phyloP scores from a whole-genome alignment of 2,329 filamentous ascomycete genomes.

The Xylaria sp. region DNA sequence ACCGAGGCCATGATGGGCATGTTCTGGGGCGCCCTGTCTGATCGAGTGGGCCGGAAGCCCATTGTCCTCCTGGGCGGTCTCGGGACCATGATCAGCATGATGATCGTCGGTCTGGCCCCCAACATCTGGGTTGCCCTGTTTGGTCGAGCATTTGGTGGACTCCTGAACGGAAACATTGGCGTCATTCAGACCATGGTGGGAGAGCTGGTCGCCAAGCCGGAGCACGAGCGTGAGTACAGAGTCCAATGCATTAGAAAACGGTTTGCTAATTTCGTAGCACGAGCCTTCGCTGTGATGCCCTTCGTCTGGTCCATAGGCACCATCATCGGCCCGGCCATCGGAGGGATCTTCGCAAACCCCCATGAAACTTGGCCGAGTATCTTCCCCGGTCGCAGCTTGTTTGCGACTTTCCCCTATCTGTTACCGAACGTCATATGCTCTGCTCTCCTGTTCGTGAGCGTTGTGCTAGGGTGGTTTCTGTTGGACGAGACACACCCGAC shows the following conservation, averaged over 20 bases:
- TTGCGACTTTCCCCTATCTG: constrained; percentile 76
- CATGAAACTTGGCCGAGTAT: constrained; percentile 63
- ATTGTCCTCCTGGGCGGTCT: constrained; percentile 74
- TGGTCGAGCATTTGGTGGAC: constrained; percentile 70
- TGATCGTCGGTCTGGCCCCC: constrained; percentile 74
- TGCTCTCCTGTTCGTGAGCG: constrained; percentile 67
- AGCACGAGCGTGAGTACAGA: constrained; percentile 69
- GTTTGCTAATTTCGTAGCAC: constrained; percentile 46
- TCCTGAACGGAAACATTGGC: constrained; percentile 87
- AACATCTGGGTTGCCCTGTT: constrained; percentile 80
- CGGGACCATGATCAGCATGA: constrained; percentile 76
- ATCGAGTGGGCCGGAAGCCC: constrained; percentile 78
- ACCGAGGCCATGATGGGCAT: constrained; percentile 80
- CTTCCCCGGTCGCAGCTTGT: constrained; percentile 65
- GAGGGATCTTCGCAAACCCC: constrained; percentile 79
- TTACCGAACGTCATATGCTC: constrained; percentile 86
- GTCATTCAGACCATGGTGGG: constrained; percentile 92
- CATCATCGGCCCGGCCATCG: constrained; percentile 82
- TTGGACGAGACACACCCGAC: constrained; percentile 88
- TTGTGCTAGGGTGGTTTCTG: constrained; percentile 72
- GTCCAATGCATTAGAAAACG: background rate
- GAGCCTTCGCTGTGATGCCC: constrained; percentile 86
- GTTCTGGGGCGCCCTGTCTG: constrained; percentile 81
- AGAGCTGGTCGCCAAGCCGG: constrained; percentile 75
- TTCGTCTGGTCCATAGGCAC: constrained; percentile 91